Base-by-base conservation (phyloP, 164 flowering plant genomes). In the Aristolochia fimbriata region DNA sequence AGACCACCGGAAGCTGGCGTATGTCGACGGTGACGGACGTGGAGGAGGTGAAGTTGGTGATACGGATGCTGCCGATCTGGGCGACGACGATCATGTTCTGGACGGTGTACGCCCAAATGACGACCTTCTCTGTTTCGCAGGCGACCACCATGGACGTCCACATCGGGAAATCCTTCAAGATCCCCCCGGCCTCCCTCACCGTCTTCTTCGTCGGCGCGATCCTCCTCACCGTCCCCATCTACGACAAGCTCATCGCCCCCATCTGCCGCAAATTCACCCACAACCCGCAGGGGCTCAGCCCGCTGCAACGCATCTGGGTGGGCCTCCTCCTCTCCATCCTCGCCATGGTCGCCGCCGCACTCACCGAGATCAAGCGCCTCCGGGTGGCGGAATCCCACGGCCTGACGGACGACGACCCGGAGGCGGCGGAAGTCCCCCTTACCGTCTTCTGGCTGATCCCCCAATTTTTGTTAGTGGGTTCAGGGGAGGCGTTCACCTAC, bases 61-160 rank as follows among this genome's bases (percentile, higher is more conserved):
- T 74, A 20, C 45, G 77, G 55, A 74, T 74, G 77, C 25, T 87
- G 19, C 97, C 97, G 15, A 83, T 82, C 11, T 89, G 97, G 97
- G 91, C 94, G 7, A 87, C 97, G 8, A 83, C 90, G 8, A 83
- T 87, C 24, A 78, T 87, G 61, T 89, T 89, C 58, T 89, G 97
- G 97, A 89, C 97, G 0, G 75, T 83, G 21, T 81, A 89, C 41
- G 97, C 94, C 10, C 97, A 89, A 60, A 82, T 87, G 91, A 81
- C 82, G 24, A 89, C 97, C 14, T 87, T 89, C 71, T 89, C 94
- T 0, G 97, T 89, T 6, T 74, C 87, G 8, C 97, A 89, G 67
- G 91, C 97, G 16, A 76, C 84, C 70, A 83, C 97, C 65, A 78
- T 89, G 94, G 68, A 89, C 78, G 81, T 88, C 30, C 81, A 70